These are phyloP conservation scores for Thalia dealbata DNA, from an alignment of 176 grass and related monocot species.

Conservation along the genomic window DNA sequence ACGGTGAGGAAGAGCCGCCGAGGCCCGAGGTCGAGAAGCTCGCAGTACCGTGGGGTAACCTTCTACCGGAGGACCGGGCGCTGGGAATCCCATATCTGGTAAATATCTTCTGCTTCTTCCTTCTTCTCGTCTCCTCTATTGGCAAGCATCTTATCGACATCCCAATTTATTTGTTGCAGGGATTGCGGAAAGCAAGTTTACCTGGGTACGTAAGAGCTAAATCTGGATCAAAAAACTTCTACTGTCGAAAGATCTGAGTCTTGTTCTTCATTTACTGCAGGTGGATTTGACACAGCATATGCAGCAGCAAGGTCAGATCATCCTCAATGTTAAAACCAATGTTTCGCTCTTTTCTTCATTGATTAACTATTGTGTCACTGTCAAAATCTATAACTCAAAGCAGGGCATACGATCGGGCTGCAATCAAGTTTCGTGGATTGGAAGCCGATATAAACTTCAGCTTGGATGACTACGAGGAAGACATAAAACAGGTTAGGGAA, in stretches of 20 bases:
- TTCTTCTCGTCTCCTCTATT: background rate
- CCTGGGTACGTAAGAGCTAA: slow-evolving; percentile 34
- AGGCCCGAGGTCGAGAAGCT: slow-evolving; percentile 57
- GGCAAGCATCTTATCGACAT: background rate
- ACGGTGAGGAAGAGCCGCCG: slow-evolving; percentile 52
- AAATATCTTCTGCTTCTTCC: background rate
- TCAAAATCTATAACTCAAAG: background rate
- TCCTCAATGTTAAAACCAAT: background rate
- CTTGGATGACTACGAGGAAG: slow-evolving; percentile 18
- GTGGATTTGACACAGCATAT: slow-evolving; percentile 21
- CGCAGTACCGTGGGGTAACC: slow-evolving; percentile 75
- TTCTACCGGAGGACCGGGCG: slow-evolving; percentile 71
- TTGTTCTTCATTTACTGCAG: too few species aligned
- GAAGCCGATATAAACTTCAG: slow-evolving; percentile 21
- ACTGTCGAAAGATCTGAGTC: too few species aligned
- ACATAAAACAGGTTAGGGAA: slow-evolving; percentile 11
- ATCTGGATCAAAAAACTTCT: background rate
- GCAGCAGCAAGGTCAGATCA: slow-evolving; percentile 13
- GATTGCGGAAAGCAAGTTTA: slow-evolving; percentile 76
- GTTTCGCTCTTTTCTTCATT: background rate
- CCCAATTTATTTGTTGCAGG: slow-evolving; percentile 31
- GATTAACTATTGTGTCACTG: background rate
- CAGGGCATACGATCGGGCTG: slow-evolving; percentile 20
- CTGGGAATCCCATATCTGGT: slow-evolving; percentile 78
- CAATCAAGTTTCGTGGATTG: slow-evolving; percentile 19